Conservation (phyloP, 768 basidiomycete genomes). For the Crassisporium funariophilum region DNA sequence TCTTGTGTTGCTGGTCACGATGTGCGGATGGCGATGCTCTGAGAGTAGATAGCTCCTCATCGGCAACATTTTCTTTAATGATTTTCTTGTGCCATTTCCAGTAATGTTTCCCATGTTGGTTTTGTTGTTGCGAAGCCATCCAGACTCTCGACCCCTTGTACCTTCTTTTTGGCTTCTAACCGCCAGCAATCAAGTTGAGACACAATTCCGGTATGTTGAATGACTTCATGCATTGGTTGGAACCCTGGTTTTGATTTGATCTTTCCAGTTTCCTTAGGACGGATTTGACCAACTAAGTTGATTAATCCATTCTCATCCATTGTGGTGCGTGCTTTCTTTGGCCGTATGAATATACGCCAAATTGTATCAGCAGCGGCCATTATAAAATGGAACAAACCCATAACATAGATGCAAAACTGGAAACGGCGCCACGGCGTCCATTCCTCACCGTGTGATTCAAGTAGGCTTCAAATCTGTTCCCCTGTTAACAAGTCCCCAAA, state of each 20-base stretch:
- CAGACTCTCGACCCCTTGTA: conserved; percentile 11
- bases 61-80: conserved; percentile 18
- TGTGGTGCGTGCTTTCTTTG: conserved; percentile 5
- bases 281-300: conserved; percentile 22
- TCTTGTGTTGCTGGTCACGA: conserved; percentile 36
- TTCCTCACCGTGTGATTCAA: conserved; percentile 26
- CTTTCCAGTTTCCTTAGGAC: conserved; percentile 33
- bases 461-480: conserved; percentile 25
- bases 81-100: conserved; percentile 23
- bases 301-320: conserved; percentile 24
- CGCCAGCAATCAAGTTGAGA: conserved; percentile 32
- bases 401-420: conserved; percentile 35
- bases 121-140: conserved; percentile 30
- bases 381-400: conserved; percentile 35
- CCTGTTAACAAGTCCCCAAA: conserved; percentile 31
- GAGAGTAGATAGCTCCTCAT: neutral
- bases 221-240: conserved; percentile 36
- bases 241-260: conserved; percentile 36
- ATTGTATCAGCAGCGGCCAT: conserved; percentile 36
- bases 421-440: conserved; percentile 27
- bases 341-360: conserved; percentile 26
- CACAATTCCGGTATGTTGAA: conserved; percentile 30
- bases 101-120: conserved; percentile 28
- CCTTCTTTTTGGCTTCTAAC: conserved; percentile 15
- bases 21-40: neutral